Evolutionary conservation across 768 basidiomycete species (phyloP).

Genomic region (Boletus pseudopeckii): DNA sequence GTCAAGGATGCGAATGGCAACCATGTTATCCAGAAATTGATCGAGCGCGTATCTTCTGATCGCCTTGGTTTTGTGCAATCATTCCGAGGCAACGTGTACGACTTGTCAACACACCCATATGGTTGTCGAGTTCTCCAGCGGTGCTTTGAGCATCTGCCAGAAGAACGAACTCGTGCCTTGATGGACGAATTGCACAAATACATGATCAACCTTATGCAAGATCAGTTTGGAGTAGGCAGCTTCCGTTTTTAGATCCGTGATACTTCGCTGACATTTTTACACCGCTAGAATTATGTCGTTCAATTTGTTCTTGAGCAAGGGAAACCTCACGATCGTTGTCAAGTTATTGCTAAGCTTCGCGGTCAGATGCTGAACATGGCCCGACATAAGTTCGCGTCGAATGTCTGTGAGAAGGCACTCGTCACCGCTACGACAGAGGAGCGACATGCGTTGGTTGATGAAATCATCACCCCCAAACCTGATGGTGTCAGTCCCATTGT

Average conservation of each 20-base stretch:
- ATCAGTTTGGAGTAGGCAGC: conserved; percentile 80
- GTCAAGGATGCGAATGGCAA: conserved; percentile 93
- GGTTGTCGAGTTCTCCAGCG: conserved; percentile 95
- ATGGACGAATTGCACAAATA: conserved; percentile 80
- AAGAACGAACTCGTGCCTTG: conserved; percentile 61
- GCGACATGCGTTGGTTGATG: conserved; percentile 71
- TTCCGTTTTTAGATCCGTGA: not conserved
- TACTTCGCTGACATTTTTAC: conserved; percentile 6
- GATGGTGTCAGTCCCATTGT: conserved; percentile 68
- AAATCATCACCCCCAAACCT: conserved; percentile 64
- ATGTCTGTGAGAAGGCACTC: conserved; percentile 92
- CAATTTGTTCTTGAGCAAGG: conserved; percentile 91
- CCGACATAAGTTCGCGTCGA: conserved; percentile 90
- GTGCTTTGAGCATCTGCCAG: conserved; percentile 81
- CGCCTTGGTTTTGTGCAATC: conserved; percentile 69
- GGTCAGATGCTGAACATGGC: conserved; percentile 80
- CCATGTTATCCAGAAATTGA: conserved; percentile 90
- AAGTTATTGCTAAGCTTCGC: conserved; percentile 64
- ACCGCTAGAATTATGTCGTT: conserved; percentile 82
- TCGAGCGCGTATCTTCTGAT: conserved; percentile 76
- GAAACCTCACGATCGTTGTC: conserved; percentile 58
- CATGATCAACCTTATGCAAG: conserved; percentile 72
- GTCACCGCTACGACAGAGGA: conserved; percentile 59
- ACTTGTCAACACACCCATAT: conserved; percentile 84
- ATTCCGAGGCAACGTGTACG: conserved; percentile 76